Base-by-base conservation (phyloP, 2,329 filamentous ascomycete species). In the Sclerotinia glacialis region DNA sequence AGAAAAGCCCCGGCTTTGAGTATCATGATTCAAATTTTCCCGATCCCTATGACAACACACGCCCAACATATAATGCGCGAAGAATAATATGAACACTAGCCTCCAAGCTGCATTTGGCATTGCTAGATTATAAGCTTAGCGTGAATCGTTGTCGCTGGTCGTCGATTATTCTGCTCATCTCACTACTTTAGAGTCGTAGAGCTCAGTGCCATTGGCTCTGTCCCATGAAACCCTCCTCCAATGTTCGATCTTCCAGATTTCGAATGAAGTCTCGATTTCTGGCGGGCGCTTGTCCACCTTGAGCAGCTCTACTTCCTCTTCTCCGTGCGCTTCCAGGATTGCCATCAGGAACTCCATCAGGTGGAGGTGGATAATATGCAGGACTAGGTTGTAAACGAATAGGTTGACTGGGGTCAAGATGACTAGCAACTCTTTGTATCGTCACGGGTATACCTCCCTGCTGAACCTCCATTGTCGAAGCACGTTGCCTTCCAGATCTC, bases 381-480 rank as follows among this genome's bases (percentile, higher is more conserved):
- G 95, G 95, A 73, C 93, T 97, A 2, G 95, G 95, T 76, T 99
- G 95, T 66, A 98, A 80, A 60, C 95, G 87, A 74, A 99, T 98
- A 0, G 95, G 95, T 68, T 93, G 91, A 73, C 88, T 98, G 1
- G 95, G 95, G 75, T 99, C 95, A 54, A 99, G 85, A 78, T 98
- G 94, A 76, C 93, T 97, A 52, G 95, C 95, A 28, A 99, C 95
- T 72, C 95, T 86, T 78, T 99, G 95, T 67, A 99, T 92, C 3
- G 93, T 89, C 18, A 91, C 89, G 6, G 95, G 95, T 67, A 99
- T 97, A 2, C 94, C 94, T 70, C 90, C 93, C 75, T 93, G 90
- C 74, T 96, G 92, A 76, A 95, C 92, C 75, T 98, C 95, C 90
- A 98, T 96, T 4, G 95, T 99, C 54, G 93, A 95, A 50, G 95